Percentiles rank a stretch among this genome's conserved stretches.
phyloP scores from a whole-genome alignment of 2,329 filamentous ascomycete species.

The Coniochaeta sp. region DNA sequence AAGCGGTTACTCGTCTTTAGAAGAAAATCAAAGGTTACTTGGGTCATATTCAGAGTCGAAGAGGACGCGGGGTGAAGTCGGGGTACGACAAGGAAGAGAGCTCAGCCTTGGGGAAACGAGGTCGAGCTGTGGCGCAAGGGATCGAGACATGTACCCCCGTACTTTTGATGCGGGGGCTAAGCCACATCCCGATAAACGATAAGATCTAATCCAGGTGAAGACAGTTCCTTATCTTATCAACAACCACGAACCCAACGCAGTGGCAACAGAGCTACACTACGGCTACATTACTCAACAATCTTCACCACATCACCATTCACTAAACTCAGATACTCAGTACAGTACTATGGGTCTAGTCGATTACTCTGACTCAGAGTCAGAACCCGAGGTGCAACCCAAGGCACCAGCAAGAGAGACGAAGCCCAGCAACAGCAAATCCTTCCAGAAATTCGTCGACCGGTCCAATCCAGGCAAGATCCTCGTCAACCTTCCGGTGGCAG shows the following conservation, averaged over 20 bases:
- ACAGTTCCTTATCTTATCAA: neutral
- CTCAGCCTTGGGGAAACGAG: neutral
- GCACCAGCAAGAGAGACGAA: constrained; percentile 21
- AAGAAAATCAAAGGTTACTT: neutral
- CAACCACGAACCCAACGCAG: neutral
- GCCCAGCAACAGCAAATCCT: constrained; percentile 45
- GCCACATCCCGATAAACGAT: neutral
- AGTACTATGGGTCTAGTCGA: constrained; percentile 72
- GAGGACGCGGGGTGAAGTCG: neutral
- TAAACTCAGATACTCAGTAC: no score
- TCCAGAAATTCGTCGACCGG: constrained; percentile 76
- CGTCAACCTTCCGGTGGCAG: constrained; percentile 65
- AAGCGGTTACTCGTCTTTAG: neutral
- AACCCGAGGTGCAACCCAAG: constrained; percentile 27
- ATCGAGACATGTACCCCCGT: neutral
- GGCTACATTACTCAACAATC: no score
- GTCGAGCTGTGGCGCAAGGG: neutral
- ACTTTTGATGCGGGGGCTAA: neutral
- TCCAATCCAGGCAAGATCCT: constrained; percentile 77
- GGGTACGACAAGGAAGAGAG: neutral
- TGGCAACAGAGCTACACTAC: neutral
- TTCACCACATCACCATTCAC: neutral
- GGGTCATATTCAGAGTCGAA: neutral
- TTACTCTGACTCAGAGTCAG: constrained; percentile 72
- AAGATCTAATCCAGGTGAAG: no score